phyloP scores from a whole-genome alignment of 306 rosid species.

The Dryas alaskensis region DNA sequence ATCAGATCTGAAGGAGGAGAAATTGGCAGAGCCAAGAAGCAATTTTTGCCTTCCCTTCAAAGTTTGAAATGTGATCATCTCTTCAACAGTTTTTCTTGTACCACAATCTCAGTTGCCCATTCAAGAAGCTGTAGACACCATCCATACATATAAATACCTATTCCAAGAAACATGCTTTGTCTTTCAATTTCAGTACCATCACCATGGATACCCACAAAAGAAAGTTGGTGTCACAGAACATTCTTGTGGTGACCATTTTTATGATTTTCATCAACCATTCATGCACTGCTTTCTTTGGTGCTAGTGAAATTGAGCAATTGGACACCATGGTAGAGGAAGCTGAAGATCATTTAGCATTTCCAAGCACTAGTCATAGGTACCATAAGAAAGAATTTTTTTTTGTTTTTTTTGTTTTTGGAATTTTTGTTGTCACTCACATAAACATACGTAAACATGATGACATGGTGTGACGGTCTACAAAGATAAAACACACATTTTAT shows the following conservation, averaged over 20 bases:
- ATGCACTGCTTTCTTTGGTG: conserved; percentile 31
- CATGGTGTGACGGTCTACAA: too few relatives aligned
- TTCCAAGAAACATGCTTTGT: conserved; percentile 22
- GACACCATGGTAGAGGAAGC: conserved; percentile 35
- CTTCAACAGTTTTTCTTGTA: conserved; percentile 42
- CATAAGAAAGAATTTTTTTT: not conserved
- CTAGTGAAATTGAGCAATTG: conserved; percentile 39
- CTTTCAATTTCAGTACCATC: conserved; percentile 21
- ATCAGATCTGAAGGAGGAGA: not conserved
- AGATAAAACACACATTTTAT: not conserved
- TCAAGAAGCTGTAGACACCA: conserved; percentile 13
- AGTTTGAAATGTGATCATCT: conserved; percentile 46
- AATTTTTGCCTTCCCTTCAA: conserved; percentile 65
- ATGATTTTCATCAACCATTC: conserved; percentile 27
- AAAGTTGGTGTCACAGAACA: conserved; percentile 8
- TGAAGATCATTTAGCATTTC: conserved; percentile 27
- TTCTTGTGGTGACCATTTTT: conserved; percentile 37
- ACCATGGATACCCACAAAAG: conserved; percentile 45
- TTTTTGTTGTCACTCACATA: too few relatives aligned
- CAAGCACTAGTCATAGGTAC: conserved; percentile 43
- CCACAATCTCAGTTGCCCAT: conserved; percentile 5
- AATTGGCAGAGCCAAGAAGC: conserved; percentile 22
- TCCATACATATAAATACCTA: conserved; percentile 39
- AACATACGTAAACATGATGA: too few relatives aligned
- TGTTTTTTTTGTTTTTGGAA: not conserved